These are phyloP conservation scores for Dictyostelium purpureum DNA, from an alignment of 78 protist species.

Conservation along the genomic window DNA sequence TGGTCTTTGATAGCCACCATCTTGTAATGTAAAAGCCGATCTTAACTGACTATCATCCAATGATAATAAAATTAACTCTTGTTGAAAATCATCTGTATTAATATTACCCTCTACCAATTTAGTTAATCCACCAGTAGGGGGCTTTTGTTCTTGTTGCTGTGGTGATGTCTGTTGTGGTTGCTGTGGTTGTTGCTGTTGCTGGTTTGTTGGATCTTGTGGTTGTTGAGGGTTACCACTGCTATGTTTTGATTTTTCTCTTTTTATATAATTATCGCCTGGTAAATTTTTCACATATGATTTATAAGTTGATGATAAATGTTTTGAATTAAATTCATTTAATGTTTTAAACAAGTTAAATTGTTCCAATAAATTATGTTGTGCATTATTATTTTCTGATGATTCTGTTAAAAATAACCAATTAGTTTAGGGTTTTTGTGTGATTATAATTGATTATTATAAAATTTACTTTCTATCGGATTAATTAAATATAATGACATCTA, in stretches of 20 bases:
- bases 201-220: conserved; percentile 1
- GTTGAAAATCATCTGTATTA: conserved; percentile 28
- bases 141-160: neutral
- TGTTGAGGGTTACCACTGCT: neutral
- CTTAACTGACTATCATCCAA: conserved; percentile 35
- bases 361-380: conserved; percentile 37
- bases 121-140: conserved; percentile 14
- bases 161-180: neutral
- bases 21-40: conserved; percentile 46
- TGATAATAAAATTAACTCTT: conserved; percentile 46
- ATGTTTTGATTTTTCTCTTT: conserved; percentile 55
- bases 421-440: no score
- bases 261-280: conserved; percentile 77
- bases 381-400: conserved; percentile 24
- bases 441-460: neutral
- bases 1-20: conserved; percentile 63
- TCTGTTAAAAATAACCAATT: neutral
- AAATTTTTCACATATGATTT: conserved; percentile 72
- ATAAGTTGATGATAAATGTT: conserved; percentile 74
- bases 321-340: conserved; percentile 47
- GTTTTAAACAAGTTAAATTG: conserved; percentile 22
- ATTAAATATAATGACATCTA: neutral
- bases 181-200: conserved; percentile 49
- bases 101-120: conserved; percentile 33
- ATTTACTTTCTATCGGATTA: neutral